Base-by-base conservation (phyloP, 805 yeast species). In the Ogataea pilisensis region DNA sequence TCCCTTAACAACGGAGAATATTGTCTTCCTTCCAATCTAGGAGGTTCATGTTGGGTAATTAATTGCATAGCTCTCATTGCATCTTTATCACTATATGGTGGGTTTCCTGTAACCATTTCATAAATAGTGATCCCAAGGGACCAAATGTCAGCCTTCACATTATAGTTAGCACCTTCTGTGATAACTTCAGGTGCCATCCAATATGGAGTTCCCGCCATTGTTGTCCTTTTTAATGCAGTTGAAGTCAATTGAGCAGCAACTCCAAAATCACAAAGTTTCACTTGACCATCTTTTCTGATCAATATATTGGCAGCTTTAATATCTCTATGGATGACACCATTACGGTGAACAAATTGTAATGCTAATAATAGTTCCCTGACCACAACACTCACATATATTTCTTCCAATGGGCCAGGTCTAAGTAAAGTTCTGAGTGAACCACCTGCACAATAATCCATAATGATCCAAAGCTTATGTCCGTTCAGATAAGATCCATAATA, bases 111-210 rank as follows among this genome's bases (percentile, higher is more conserved):
- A 8, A 95, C 95, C 49, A 91, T 82, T 63, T 93, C 99, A 64
- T 81, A 93, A 8, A 89, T 71, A 0, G 99, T 91, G 45, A 93
- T 87, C 13, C 99, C 99, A 35, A 91, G 63, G 0, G 98, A 90
- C 99, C 99, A 93, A 7, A 93, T 86, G 62, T 93, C 99, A 1
- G 95, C 99, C 63, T 83, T 90, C 33, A 82, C 76, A 60, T 86
- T 95, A 69, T 93, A 85, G 8, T 82, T 75, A 13, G 83, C 85
- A 31, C 95, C 95, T 61, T 91, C 97, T 66, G 86, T 75, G 30
- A 91, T 91, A 25, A 91, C 99, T 61, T 91, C 99, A 0, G 99
- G 99, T 0, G 99, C 97, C 99, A 93, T 93, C 99, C 99, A 93
- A 59, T 89, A 93, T 0, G 95, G 95, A 0, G 95, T 85, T 7